phyloP scores from a whole-genome alignment of 2,329 filamentous ascomycete species.

The Chlorencoelia australis region DNA sequence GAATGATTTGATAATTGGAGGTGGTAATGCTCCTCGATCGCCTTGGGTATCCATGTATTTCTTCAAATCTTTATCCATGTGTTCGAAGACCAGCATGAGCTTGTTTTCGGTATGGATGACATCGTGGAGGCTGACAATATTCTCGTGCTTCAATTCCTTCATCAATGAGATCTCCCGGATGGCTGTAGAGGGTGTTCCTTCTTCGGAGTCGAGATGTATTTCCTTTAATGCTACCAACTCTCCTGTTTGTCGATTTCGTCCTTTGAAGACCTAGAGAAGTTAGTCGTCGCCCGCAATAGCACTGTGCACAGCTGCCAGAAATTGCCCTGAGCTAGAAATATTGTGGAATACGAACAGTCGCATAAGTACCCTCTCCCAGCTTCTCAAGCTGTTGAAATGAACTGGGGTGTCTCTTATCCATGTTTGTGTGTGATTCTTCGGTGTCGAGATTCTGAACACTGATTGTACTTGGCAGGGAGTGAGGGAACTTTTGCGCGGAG shows the following conservation, averaged over 20 bases:
- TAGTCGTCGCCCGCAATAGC: constrained; percentile 12
- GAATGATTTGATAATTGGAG: constrained; percentile 91
- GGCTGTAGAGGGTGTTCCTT: constrained; percentile 92
- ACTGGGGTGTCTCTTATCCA: constrained; percentile 83
- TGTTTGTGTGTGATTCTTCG: constrained; percentile 30
- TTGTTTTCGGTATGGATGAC: constrained; percentile 99
- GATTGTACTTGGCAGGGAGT: constrained; percentile 25
- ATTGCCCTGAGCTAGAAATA: not conserved
- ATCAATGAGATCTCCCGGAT: constrained; percentile 98
- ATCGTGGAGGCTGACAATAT: constrained; percentile 94
- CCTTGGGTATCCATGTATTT: constrained; percentile 96
- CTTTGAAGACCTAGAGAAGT: constrained; percentile 78
- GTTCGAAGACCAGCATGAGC: constrained; percentile 98
- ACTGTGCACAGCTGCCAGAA: not conserved
- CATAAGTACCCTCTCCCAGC: constrained; percentile 97
- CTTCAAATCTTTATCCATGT: constrained; percentile 97
- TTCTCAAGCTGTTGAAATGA: constrained; percentile 99
- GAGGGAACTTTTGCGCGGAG: constrained; percentile 11
- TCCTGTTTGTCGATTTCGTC: constrained; percentile 91
- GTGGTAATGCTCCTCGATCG: constrained; percentile 81
- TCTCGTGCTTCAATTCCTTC: constrained; percentile 99
- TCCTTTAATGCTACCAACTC: constrained; percentile 96
- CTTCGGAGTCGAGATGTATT: constrained; percentile 96
- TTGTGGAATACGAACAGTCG: constrained; percentile 54
- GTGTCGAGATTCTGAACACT: constrained; percentile 25